phyloP scores from a whole-genome alignment of 1,139 yeast genomes.

The Kurtzmaniella quercitrusa region DNA sequence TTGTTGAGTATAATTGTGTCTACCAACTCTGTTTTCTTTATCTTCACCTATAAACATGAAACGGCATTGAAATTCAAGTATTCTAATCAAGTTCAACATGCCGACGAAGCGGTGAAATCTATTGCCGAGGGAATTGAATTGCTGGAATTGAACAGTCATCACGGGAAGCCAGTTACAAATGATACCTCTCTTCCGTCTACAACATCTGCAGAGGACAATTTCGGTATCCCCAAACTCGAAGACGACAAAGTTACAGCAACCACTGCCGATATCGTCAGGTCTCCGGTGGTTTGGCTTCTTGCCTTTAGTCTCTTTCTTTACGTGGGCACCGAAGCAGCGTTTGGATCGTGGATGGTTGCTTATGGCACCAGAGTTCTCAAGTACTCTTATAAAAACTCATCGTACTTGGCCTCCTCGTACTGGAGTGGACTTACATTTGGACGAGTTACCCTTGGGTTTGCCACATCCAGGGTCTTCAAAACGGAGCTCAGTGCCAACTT shows the following conservation, averaged over 20 bases:
- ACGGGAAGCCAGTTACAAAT: background rate
- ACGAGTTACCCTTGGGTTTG: conserved; percentile 55
- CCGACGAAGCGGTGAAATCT: background rate
- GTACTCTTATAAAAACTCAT: conserved; percentile 41
- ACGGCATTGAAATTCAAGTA: conserved; percentile 53
- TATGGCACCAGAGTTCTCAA: conserved; percentile 49
- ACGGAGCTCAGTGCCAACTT: conserved; percentile 44
- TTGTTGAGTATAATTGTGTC: conserved; percentile 27
- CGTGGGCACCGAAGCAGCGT: conserved; percentile 65
- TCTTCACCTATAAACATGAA: conserved; percentile 44
- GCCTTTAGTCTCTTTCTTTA: conserved; percentile 52
- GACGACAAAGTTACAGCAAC: background rate
- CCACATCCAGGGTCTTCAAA: conserved; percentile 47
- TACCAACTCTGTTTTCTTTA: conserved; percentile 16
- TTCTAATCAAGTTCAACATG: conserved; percentile 13
- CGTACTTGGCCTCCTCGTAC: conserved; percentile 58
- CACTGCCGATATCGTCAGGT: conserved; percentile 6
- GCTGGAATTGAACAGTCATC: background rate
- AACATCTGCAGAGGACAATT: background rate
- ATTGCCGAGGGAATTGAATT: conserved; percentile 1
- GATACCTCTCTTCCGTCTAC: background rate
- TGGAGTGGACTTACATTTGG: conserved; percentile 69
- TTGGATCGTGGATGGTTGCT: conserved; percentile 66
- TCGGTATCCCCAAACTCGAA: background rate
- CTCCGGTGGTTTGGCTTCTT: conserved; percentile 40